Base-by-base conservation (phyloP, 2,329 filamentous ascomycete genomes). In the Pseudopithomyces maydicus region DNA sequence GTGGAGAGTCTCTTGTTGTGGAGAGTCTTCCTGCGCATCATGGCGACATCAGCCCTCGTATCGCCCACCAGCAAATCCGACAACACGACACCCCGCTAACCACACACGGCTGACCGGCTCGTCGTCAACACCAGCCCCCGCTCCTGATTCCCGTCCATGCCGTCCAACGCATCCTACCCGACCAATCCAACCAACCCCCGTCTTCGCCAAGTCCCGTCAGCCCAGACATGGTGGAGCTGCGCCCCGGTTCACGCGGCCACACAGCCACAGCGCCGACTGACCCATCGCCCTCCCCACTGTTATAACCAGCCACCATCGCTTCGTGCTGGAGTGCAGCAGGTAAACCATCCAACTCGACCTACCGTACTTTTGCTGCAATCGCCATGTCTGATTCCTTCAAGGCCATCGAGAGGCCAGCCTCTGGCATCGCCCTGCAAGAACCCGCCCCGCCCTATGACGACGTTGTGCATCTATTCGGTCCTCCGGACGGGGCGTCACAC, bases 381-480 rank as follows among this genome's bases (percentile, higher is more conserved):
- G 60, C 48, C 36, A 71, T 72, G 67, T 62, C 44, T 45, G 55
- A 33, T 1, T 29, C 17, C 22, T 50, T 41, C 22, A 50, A 50
- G 22, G 33, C 33, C 33, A 50, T 22, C 35, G 47, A 50, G 22
- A 41, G 35, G 33, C 10, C 15, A 35, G 47, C 33, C 7, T 15
- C 11, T 12, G 32, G 15, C 14, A 22, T 15, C 15, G 33, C 19
- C n/a, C n/a, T n/a, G 15, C 51, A 60, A 46, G 67, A 67, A 6
- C 61, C 67, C 10, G 69, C 68, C 6, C 69, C 69, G 1, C 60
- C 69, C 12, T 71, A 73, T 50, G 66, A 73, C 38, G 69, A 71
- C 51, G 58, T 70, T 17, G 57, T 69, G 42, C 35, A 50, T 14
- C 35, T 50, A 7, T 57, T 57, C 35, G 57, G 65, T 42, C 67